These are phyloP conservation scores for Terfezia boudieri DNA, from an alignment of 495 filamentous ascomycete genomes.

Conservation along the genomic window DNA sequence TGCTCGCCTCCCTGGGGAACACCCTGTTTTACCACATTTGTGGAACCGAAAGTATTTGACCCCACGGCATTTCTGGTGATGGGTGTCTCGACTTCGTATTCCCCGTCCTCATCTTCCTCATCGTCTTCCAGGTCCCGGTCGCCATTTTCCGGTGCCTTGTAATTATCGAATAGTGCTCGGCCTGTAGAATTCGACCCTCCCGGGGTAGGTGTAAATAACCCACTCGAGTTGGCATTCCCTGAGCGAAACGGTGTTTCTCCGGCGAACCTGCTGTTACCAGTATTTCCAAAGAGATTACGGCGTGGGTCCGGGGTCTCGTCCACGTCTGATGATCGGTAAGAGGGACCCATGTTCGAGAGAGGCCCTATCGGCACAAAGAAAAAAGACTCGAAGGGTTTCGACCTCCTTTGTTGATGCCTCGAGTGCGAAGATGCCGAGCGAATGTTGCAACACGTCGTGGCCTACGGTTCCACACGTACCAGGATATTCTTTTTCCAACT, in stretches of 20 bases:
- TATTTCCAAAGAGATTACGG: neutral
- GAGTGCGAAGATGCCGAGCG: too few relatives aligned
- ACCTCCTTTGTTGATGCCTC: too few relatives aligned
- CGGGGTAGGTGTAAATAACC: neutral
- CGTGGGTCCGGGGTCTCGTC: neutral
- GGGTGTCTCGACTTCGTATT: neutral
- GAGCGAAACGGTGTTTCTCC: neutral
- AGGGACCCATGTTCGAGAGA: too few relatives aligned
- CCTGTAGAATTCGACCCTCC: neutral
- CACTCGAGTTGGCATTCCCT: neutral
- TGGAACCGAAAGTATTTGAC: neutral
- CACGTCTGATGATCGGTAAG: too few relatives aligned
- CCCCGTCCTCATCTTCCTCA: neutral
- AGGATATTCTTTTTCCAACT: too few relatives aligned
- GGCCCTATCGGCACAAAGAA: too few relatives aligned
- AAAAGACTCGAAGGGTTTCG: too few relatives aligned
- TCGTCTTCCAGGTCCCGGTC: neutral
- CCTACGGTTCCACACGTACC: too few relatives aligned
- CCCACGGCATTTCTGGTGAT: neutral
- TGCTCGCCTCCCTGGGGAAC: neutral
- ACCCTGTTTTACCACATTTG: neutral
- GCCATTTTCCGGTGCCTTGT: neutral
- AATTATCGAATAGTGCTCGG: neutral
- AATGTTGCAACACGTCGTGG: too few relatives aligned
- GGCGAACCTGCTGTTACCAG: neutral